A percentile compares a stretch with the other conserved stretches of the same genome.
phyloP scores from a whole-genome alignment of 179 eudicot genomes.

The Carnegiea gigantea region DNA sequence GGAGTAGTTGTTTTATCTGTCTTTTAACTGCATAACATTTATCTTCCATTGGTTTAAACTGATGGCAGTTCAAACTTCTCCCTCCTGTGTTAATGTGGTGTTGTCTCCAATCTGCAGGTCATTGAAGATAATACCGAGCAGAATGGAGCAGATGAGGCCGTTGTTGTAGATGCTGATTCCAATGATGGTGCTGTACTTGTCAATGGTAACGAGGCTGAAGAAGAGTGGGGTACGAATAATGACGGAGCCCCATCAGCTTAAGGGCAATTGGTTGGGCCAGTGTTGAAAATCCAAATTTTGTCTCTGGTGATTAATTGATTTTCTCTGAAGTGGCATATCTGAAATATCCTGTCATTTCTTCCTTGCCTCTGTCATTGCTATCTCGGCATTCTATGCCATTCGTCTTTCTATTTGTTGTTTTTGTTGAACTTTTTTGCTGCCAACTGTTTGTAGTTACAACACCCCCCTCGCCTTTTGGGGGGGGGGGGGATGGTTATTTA shows the following conservation, averaged over 20 bases:
- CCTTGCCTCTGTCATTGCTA: conserved; percentile 13
- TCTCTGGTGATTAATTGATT: conserved; percentile 89
- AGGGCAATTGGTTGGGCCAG: conserved; percentile 89
- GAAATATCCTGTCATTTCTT: conserved; percentile 20
- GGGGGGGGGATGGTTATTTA: not conserved
- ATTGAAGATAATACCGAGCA: conserved; percentile 33
- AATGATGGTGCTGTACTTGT: conserved; percentile 75
- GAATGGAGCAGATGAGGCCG: conserved; percentile 52
- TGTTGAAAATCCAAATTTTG: conserved; percentile 85
- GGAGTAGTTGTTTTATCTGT: not conserved
- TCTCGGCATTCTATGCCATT: conserved; percentile 12
- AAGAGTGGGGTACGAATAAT: conserved; percentile 81
- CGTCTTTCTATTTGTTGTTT: not conserved
- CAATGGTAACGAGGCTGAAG: conserved; percentile 71
- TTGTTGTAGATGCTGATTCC: conserved; percentile 72
- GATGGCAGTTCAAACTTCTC: conserved; percentile 1
- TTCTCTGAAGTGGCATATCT: conserved; percentile 43
- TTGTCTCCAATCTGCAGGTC: conserved; percentile 32
- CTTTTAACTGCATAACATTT: not conserved
- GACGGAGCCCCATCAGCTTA: conserved; percentile 92
- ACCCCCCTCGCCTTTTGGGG: no score
- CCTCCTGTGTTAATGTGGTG: not conserved
- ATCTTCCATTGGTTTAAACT: not conserved
- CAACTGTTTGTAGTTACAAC: not conserved
- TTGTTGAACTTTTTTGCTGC: not conserved